A percentile compares a stretch with the other conserved stretches of the same genome.
These are phyloP conservation scores for Vigna trinervia DNA, from an alignment of 306 rosid genomes.

Conservation along the genomic window DNA sequence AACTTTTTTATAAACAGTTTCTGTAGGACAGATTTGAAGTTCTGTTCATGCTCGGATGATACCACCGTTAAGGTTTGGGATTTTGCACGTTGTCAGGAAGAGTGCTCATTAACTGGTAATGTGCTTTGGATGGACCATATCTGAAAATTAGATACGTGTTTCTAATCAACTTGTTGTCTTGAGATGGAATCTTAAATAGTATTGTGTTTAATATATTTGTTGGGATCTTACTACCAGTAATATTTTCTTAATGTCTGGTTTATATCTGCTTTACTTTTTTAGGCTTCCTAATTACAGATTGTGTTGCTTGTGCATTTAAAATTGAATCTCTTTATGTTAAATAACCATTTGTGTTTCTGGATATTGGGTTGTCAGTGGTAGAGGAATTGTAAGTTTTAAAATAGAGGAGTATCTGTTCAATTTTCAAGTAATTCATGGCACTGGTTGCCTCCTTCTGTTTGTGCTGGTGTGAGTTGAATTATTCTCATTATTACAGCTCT, in stretches of 20 bases:
- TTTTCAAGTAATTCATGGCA: not conserved
- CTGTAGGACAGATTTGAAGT: conserved; percentile 97
- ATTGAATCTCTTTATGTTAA: not conserved
- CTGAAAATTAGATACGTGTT: conserved; percentile 26
- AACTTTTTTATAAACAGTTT: conserved; percentile 67
- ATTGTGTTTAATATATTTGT: conserved; percentile 18
- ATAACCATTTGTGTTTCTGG: not conserved
- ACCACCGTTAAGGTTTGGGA: conserved; percentile 98
- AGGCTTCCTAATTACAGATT: not conserved
- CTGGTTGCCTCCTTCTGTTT: not conserved
- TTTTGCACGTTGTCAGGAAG: conserved; percentile 98
- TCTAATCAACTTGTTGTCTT: conserved; percentile 24
- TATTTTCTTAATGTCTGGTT: not conserved
- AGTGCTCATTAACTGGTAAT: conserved; percentile 94
- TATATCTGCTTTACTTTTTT: not conserved
- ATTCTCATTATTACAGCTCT: not conserved
- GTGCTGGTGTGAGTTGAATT: not conserved
- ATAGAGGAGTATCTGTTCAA: not conserved
- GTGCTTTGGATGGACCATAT: conserved; percentile 62
- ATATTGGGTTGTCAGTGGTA: not conserved
- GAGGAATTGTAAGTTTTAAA: not conserved
- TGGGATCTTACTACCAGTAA: not conserved
- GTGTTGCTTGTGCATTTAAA: not conserved
- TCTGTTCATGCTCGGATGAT: conserved; percentile 98
- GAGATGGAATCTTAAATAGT: conserved; percentile 3